Base-by-base conservation (phyloP, 768 basidiomycete species). In the Gelatoporia subvermispora region DNA sequence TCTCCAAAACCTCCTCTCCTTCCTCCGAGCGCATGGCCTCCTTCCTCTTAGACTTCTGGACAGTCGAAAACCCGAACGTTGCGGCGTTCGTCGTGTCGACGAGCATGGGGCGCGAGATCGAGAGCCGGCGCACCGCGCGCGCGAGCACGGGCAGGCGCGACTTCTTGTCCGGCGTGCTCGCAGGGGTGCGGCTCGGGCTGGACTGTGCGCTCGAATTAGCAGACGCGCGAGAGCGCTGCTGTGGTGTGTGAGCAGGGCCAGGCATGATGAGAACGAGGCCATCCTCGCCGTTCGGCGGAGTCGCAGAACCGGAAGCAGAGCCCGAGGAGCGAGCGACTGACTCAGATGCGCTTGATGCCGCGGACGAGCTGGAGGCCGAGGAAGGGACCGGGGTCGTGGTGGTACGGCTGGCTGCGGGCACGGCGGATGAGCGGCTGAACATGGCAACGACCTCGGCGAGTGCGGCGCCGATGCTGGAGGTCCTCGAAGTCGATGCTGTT, bases 111-210 rank as follows among this genome's bases (percentile, higher is more conserved):
- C 50, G 49, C 47, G 59, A 56, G 45, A 57, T 60, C 43, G 61
- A 62, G 42, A 62, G 47, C 16, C 61, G 48, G 36, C 49, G 50
- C 46, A 62, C 52, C 36, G 46, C 52, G 23, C 39, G 43, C 50
- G 45, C 43, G 47, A 51, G 58, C 47, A 56, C 52, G 20, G 61
- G 61, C 17, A 60, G 51, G 28, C 61, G 59, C 18, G 57, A 60
- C 43, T 51, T 51, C 40, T 45, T 49, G 35, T 51, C 49, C 8
- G 53, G 52, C 20, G 47, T 46, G 36, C 45, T 38, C 21, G 25
- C 24, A 10, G 56, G 51, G 44, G 49, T 58, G 17, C 49, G 11
- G 1, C n/a, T 43, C 3, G 46, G 41, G 25, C 46, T 50, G 3
- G 25, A 36, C 2, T 39, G 25, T 1, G 38, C 35, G 10, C 48